Evolutionary conservation across 805 yeast genomes (phyloP), one percentile per base, ranked within the genome.

Genomic region (Scheffersomyces coipomensis): DNA sequence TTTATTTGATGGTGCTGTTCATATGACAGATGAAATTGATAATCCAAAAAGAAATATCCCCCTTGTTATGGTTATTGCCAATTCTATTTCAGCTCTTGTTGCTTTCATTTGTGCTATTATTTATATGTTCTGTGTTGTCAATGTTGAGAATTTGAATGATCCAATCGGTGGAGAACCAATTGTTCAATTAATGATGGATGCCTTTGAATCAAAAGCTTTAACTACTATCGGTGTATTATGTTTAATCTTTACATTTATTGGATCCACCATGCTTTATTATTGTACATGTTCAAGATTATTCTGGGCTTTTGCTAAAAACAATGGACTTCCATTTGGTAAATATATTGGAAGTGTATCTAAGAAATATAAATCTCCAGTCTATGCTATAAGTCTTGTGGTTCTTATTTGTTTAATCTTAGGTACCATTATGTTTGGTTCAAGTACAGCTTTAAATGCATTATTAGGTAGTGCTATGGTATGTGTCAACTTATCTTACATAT

Each of bases 221-320:
- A 53, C 62, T 4, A 62, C 61, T 2, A 49, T 64, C 4, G 59
- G 56, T 5, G 41, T 47, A 4, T 29, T 51, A 30, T 30, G 41
- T 16, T 40, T 53, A 18, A 42, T 53, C 10, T 23, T 53, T 3
- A 42, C 56, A 9, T 49, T 53, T 34, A 33, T 37, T 12, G 52
- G 57, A 7, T 51, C 56, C 2, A 39, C 42, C 1, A 39, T 42
- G 40, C 44, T 45, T 16, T 51, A 48, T 35, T 34, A 56, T 53
- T 55, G 63, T n/a, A 44, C 62, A 21, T 55, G 62, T 7, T 59
- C 62, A 29, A 51, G 66, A 48, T 54, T 63, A 21, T 53, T 60
- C 27, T 61, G 60, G 52, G 51, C 67, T 7, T 60, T 63, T 51
- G 62, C 66, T n/a, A 51, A 58, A 41, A 60, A 58, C 27, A 60